Conservation (phyloP, 2,329 filamentous ascomycete species). For the Aspergillus viridinutans region DNA sequence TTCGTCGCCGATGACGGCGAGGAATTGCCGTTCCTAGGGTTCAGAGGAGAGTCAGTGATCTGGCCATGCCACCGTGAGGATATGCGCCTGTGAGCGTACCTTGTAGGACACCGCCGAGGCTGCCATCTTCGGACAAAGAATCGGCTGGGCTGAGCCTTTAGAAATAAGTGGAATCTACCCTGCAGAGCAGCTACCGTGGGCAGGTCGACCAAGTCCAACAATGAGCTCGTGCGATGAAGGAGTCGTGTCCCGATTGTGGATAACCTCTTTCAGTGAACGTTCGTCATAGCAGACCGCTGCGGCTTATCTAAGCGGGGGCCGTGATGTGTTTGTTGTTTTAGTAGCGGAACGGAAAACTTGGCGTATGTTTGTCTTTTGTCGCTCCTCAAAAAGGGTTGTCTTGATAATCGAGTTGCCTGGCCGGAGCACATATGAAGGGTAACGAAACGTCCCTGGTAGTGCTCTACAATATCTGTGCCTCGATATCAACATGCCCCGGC, state of each 20-base stretch:
- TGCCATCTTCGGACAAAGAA: slow-evolving; percentile 48
- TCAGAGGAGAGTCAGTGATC: slow-evolving; percentile 30
- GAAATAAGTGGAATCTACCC: background rate
- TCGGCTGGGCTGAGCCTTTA: background rate
- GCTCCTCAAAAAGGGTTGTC: background rate
- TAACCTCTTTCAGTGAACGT: slow-evolving; percentile 1
- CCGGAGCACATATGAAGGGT: background rate
- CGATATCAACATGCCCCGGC: slow-evolving; percentile 62
- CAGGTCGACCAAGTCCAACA: background rate
- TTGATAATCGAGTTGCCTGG: background rate
- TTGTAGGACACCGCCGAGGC: slow-evolving; percentile 56
- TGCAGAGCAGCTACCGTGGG: background rate
- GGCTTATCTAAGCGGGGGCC: slow-evolving; percentile 18
- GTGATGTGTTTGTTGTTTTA: slow-evolving; percentile 14
- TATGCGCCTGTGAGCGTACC: slow-evolving; percentile 24
- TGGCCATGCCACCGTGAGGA: background rate
- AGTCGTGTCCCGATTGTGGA: slow-evolving; percentile 6
- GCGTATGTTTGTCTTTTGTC: background rate
- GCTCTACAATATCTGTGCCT: background rate
- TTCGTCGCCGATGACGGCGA: slow-evolving; percentile 97
- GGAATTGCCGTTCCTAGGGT: slow-evolving; percentile 77
- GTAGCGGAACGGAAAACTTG: slow-evolving; percentile 9
- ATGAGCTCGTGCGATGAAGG: background rate
- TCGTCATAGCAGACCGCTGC: slow-evolving; percentile 13
- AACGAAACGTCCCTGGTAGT: slow-evolving; percentile 4